These are phyloP conservation scores for Ogataea salicorniae DNA, from an alignment of 805 yeast species.

Conservation along the genomic window DNA sequence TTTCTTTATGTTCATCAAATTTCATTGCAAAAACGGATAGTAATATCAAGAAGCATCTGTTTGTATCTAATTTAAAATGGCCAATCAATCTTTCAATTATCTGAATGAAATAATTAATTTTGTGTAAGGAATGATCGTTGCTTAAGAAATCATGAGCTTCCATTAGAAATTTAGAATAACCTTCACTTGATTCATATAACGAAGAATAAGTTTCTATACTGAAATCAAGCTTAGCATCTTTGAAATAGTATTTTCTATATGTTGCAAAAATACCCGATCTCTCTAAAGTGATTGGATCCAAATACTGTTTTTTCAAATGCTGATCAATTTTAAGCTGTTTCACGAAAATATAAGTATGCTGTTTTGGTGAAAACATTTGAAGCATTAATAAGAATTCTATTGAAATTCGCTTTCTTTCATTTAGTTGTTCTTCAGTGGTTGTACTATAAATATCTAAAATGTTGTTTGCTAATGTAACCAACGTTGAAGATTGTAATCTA, in stretches of 20 bases:
- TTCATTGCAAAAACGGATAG: constrained; percentile 47
- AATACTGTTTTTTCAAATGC: constrained; percentile 23
- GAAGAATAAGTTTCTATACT: constrained; percentile 45
- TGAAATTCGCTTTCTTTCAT: constrained; percentile 18
- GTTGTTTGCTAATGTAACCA: constrained; percentile 17
- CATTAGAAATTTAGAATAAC: constrained; percentile 60
- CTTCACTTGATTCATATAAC: constrained; percentile 70
- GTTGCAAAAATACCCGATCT: constrained; percentile 27
- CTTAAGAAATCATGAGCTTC: constrained; percentile 41
- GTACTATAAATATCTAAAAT: constrained; percentile 4
- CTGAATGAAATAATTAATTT: constrained; percentile 40
- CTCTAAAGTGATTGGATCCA: constrained; percentile 22
- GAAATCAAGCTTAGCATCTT: constrained; percentile 27
- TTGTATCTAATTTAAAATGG: constrained; percentile 70
- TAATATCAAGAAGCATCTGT: constrained; percentile 59
- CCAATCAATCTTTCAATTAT: constrained; percentile 59
- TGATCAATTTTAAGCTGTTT: constrained; percentile 23
- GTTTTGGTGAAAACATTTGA: constrained; percentile 21
- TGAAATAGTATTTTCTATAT: constrained; percentile 24
- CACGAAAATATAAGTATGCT: constrained; percentile 17
- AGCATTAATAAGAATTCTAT: constrained; percentile 23
- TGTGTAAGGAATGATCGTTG: constrained; percentile 35
- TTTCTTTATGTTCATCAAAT: constrained; percentile 39
- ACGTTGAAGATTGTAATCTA: constrained; percentile 14
- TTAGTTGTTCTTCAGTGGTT: constrained; percentile 12